These are phyloP conservation scores for Penicillium rolfsii DNA, from an alignment of 2,329 filamentous ascomycete species.

Conservation along the genomic window DNA sequence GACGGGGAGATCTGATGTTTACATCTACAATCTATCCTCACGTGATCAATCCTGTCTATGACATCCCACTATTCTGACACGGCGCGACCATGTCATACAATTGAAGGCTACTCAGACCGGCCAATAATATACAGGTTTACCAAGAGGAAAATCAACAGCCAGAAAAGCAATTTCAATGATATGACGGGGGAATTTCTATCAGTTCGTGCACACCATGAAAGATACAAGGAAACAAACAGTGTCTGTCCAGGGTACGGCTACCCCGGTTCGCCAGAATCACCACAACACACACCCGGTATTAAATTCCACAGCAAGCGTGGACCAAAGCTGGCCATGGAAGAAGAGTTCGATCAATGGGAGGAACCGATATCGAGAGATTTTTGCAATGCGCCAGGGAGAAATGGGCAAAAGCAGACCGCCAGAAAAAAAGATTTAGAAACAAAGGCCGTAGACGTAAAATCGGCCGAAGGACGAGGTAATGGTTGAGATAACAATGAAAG, in stretches of 20 bases:
- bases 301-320: slow-evolving; percentile 34
- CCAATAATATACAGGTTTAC: not conserved
- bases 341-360: slow-evolving; percentile 25
- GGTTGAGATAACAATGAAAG: slow-evolving; percentile 19
- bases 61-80: too few relatives aligned
- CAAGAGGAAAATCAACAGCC: not conserved
- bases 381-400: slow-evolving; percentile 40
- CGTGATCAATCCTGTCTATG: not conserved
- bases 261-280: not conserved
- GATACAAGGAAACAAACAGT: slow-evolving; percentile 15
- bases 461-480: slow-evolving; percentile 24
- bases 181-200: slow-evolving; percentile 26
- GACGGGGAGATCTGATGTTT: not conserved
- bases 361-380: slow-evolving; percentile 37
- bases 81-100: not conserved
- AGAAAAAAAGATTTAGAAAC: slow-evolving; percentile 18
- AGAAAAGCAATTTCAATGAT: slow-evolving; percentile 11
- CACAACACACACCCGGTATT: slow-evolving; percentile 29
- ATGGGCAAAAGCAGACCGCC: slow-evolving; percentile 22
- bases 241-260: slow-evolving; percentile 23
- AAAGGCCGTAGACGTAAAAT: slow-evolving; percentile 15
- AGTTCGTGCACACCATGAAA: slow-evolving; percentile 24
- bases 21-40: not conserved
- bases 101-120: not conserved
- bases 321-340: slow-evolving; percentile 34